A percentile compares a stretch with the other conserved stretches of the same genome.
These are phyloP conservation scores for Sporothrix curviconia DNA, from an alignment of 2,329 filamentous ascomycete species.

Conservation along the genomic window DNA sequence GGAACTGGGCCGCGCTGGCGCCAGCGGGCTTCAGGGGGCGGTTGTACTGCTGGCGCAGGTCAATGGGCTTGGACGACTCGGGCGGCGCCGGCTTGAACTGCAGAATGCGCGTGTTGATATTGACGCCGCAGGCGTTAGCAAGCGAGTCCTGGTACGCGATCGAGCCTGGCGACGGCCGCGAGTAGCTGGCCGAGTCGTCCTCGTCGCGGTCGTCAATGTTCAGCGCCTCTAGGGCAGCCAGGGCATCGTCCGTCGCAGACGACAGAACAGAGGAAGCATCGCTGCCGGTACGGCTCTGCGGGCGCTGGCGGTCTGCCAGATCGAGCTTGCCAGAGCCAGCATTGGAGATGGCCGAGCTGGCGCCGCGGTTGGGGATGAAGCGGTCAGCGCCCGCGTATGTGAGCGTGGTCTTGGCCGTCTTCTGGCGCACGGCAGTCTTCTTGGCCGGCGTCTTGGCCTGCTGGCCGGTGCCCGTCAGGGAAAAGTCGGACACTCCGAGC, in stretches of 20 bases:
- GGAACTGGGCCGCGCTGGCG: constrained; percentile 73
- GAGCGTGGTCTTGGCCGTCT: constrained; percentile 66
- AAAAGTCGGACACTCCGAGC: constrained; percentile 87
- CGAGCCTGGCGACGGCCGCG: constrained; percentile 77
- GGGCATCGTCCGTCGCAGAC: constrained; percentile 71
- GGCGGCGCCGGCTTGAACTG: constrained; percentile 98
- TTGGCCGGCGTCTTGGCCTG: constrained; percentile 55
- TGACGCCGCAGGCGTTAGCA: constrained; percentile 55
- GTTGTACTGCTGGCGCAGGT: constrained; percentile 96
- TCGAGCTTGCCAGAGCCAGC: constrained; percentile 79
- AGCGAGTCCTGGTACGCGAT: constrained; percentile 36
- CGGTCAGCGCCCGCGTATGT: constrained; percentile 78
- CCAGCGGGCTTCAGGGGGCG: constrained; percentile 77
- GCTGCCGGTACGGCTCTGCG: constrained; percentile 60
- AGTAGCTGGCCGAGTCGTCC: constrained; percentile 59
- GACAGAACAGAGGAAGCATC: constrained; percentile 63
- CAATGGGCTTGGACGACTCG: constrained; percentile 96
- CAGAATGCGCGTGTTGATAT: constrained; percentile 88
- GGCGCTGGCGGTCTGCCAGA: constrained; percentile 58
- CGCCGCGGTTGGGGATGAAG: constrained; percentile 89
- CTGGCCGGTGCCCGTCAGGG: constrained; percentile 74
- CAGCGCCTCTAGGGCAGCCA: constrained; percentile 72
- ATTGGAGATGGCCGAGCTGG: constrained; percentile 82
- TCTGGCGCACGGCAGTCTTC: constrained; percentile 36
- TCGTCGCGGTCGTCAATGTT: constrained; percentile 65